A percentile compares a stretch with the other conserved stretches of the same genome.
Conservation (phyloP, 1,139 yeast genomes). For the Blastobotrys serpentis region DNA sequence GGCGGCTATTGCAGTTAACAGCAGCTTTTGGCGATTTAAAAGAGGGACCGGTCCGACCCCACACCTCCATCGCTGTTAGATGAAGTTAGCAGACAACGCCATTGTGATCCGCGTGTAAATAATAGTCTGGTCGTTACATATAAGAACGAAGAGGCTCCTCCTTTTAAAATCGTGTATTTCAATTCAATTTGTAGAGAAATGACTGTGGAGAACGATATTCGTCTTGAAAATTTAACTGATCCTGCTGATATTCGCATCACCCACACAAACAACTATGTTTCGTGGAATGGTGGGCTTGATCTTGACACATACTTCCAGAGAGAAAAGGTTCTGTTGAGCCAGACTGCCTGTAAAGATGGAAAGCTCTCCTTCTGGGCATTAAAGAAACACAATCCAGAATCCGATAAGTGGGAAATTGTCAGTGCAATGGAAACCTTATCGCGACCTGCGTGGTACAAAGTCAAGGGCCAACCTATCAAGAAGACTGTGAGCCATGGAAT, state of each 20-base stretch:
- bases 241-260: constrained; percentile 49
- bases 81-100: constrained; percentile 7
- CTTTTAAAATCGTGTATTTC: no score
- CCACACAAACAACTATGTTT: constrained; percentile 46
- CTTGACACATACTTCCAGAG: constrained; percentile 33
- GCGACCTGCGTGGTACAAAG: constrained; percentile 43
- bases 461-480: constrained; percentile 28
- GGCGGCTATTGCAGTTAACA: constrained; percentile 20
- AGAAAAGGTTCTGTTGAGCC: constrained; percentile 29
- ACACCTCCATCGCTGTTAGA: constrained; percentile 8
- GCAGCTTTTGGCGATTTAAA: background rate
- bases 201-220: constrained; percentile 17
- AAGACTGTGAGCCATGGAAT: constrained; percentile 51
- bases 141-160: background rate
- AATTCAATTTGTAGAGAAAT: no score
- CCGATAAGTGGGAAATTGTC: constrained; percentile 37
- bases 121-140: constrained; percentile 5
- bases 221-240: constrained; percentile 36
- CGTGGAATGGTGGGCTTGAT: constrained; percentile 48
- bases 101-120: constrained; percentile 5
- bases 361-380: constrained; percentile 34
- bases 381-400: constrained; percentile 22
- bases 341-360: constrained; percentile 21
- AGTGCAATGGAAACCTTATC: constrained; percentile 49
- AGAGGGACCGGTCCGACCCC: constrained; percentile 11